phyloP scores from a whole-genome alignment of 2,329 filamentous ascomycete species.

The Xylaria sp. region DNA sequence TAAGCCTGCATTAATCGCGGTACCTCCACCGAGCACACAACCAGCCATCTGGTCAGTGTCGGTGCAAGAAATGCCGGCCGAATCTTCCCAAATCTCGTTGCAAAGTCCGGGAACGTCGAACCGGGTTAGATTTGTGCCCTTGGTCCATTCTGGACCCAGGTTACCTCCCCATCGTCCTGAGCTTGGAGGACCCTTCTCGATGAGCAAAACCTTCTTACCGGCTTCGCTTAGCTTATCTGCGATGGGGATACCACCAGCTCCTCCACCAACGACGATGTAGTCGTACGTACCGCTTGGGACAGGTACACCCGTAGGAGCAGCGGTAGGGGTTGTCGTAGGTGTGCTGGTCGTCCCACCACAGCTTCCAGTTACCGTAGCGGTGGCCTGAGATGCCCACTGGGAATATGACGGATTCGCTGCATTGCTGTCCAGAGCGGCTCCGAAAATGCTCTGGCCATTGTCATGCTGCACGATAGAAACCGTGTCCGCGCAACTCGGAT shows the following conservation, averaged over 20 bases:
- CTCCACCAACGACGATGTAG: conserved; percentile 69
- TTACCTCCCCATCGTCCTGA: conserved; percentile 72
- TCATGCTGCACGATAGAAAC: conserved; percentile 64
- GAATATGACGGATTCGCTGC: conserved; percentile 55
- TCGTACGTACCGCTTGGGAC: conserved; percentile 61
- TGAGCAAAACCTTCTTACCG: conserved; percentile 71
- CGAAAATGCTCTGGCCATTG: conserved; percentile 65
- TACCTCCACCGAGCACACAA: conserved; percentile 74
- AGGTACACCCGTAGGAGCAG: conserved; percentile 49
- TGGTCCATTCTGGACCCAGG: conserved; percentile 69
- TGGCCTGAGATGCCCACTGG: conserved; percentile 57
- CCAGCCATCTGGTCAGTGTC: conserved; percentile 80
- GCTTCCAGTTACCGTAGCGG: conserved; percentile 51
- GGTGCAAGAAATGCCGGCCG: conserved; percentile 70
- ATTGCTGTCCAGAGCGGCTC: conserved; percentile 52
- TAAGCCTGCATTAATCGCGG: conserved; percentile 73
- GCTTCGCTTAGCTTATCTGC: conserved; percentile 71
- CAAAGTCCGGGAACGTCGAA: conserved; percentile 78
- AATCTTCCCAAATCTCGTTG: conserved; percentile 75
- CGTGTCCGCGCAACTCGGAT: conserved; percentile 55
- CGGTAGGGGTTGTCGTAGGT: conserved; percentile 42
- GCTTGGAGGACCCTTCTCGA: conserved; percentile 69
- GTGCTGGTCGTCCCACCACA: conserved; percentile 48
- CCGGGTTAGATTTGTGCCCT: conserved; percentile 70
- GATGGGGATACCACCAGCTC: conserved; percentile 67